These are phyloP conservation scores for Hamamelis virginiana DNA, from an alignment of 164 flowering plant genomes.

Conservation along the genomic window DNA sequence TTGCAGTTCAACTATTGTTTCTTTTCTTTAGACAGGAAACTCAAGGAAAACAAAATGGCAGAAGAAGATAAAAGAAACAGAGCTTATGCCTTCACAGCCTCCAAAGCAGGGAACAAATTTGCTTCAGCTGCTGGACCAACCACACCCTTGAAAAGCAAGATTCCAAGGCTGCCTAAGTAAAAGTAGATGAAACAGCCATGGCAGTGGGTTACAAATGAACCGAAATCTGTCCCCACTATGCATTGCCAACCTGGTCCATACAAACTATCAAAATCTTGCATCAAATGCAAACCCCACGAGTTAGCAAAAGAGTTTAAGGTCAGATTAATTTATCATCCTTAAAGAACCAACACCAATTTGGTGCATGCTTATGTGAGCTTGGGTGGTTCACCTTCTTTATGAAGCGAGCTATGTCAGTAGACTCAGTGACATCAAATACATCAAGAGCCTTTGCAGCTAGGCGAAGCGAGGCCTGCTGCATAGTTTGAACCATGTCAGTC, in stretches of 20 bases:
- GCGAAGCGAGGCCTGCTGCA: constrained; percentile 29
- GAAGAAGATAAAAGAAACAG: no score
- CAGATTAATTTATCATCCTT: neutral
- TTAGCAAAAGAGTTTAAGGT: neutral
- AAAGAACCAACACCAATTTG: neutral
- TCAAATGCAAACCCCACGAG: neutral
- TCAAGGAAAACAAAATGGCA: no score
- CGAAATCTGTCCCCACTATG: no score
- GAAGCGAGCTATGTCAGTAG: constrained; percentile 36
- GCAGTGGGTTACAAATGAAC: no score
- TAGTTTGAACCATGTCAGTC: constrained; percentile 36
- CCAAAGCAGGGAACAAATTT: constrained; percentile 17
- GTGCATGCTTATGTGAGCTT: no score
- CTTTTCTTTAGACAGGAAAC: no score
- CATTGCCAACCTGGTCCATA: no score
- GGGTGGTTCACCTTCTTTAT: constrained; percentile 40
- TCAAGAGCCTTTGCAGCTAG: constrained; percentile 36
- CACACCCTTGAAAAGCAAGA: constrained; percentile 49
- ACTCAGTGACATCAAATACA: constrained; percentile 27
- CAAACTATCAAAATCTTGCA: constrained; percentile 37
- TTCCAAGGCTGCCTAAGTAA: constrained; percentile 43
- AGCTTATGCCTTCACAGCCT: constrained; percentile 23
- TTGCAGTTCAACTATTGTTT: no score
- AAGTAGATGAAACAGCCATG: constrained; percentile 55
- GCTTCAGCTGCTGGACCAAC: constrained; percentile 23